Percentiles rank a stretch among this genome's conserved stretches.
phyloP scores from a whole-genome alignment of 192 early-diverging fungal species.

The Coemansia aciculifera region DNA sequence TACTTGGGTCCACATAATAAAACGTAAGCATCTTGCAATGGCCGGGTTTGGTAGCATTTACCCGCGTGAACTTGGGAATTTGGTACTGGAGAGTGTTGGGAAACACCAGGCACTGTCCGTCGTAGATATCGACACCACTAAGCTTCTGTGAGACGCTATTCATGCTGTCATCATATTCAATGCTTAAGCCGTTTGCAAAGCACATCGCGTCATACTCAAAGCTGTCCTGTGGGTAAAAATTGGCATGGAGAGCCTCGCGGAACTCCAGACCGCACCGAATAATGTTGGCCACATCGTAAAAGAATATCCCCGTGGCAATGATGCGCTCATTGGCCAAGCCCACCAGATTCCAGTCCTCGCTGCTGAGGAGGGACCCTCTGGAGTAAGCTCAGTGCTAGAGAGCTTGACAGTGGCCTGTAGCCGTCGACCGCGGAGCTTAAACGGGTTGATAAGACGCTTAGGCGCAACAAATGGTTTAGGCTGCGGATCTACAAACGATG shows the following conservation, averaged over 20 bases:
- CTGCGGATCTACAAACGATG: slow-evolving; percentile 18
- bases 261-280: slow-evolving; percentile 27
- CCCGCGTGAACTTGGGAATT: slow-evolving; percentile 54
- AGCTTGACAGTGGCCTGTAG: slow-evolving; percentile 57
- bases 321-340: slow-evolving; percentile 64
- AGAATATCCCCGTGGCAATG: slow-evolving; percentile 63
- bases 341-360: slow-evolving; percentile 62
- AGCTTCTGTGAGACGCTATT: slow-evolving; percentile 25
- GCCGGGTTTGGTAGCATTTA: slow-evolving; percentile 56
- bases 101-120: slow-evolving; percentile 61
- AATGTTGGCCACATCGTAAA: slow-evolving; percentile 62
- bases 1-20: slow-evolving; percentile 61
- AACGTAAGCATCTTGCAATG: slow-evolving; percentile 62
- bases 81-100: slow-evolving; percentile 64
- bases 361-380: slow-evolving; percentile 54
- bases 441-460: slow-evolving; percentile 16
- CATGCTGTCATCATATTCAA: slow-evolving; percentile 29
- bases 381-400: slow-evolving; percentile 59
- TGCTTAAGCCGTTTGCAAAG: too few relatives aligned
- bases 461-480: slow-evolving; percentile 41
- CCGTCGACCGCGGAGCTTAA: slow-evolving; percentile 29
- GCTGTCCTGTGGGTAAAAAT: slow-evolving; percentile 37
- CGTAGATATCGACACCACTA: slow-evolving; percentile 33
- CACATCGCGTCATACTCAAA: slow-evolving; percentile 12
- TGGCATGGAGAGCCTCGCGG: slow-evolving; percentile 20